These are phyloP conservation scores for Diaporthe sp. DNA, from an alignment of 2,329 filamentous ascomycete genomes.

Conservation along the genomic window DNA sequence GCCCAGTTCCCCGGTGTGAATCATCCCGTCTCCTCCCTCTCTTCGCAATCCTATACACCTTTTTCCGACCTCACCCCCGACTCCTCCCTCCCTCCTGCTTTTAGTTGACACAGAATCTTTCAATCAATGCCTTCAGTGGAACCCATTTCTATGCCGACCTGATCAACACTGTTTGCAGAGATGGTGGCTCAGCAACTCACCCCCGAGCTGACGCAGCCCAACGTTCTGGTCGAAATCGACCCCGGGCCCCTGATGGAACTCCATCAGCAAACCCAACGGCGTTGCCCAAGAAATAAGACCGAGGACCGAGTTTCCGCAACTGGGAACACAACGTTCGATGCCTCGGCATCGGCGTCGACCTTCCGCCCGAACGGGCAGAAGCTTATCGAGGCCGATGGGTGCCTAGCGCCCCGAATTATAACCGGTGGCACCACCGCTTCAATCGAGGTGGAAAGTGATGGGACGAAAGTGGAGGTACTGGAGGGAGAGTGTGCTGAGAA, in stretches of 20 bases:
- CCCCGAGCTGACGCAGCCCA: not conserved
- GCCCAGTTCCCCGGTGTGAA: constrained; percentile 27
- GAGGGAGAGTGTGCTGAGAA: not conserved
- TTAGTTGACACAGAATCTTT: not conserved
- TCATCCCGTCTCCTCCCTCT: not conserved
- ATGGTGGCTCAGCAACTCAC: too few species aligned
- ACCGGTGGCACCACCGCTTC: too few species aligned
- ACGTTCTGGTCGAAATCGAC: not conserved
- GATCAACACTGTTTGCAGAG: not conserved
- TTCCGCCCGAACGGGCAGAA: too few species aligned
- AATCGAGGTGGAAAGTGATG: not conserved
- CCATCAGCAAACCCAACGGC: not conserved
- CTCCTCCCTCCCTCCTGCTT: not conserved
- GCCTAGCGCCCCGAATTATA: too few species aligned
- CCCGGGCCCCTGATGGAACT: not conserved
- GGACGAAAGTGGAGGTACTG: not conserved
- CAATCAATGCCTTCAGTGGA: not conserved
- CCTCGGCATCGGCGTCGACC: too few species aligned
- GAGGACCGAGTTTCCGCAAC: too few species aligned
- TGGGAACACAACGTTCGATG: not conserved
- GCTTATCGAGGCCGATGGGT: not conserved
- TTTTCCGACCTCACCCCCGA: not conserved
- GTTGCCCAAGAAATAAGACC: too few species aligned
- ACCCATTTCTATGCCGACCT: not conserved
- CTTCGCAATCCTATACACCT: not conserved